Conservation (phyloP, 306 rosid species). For the Ochetophila trinervis region DNA sequence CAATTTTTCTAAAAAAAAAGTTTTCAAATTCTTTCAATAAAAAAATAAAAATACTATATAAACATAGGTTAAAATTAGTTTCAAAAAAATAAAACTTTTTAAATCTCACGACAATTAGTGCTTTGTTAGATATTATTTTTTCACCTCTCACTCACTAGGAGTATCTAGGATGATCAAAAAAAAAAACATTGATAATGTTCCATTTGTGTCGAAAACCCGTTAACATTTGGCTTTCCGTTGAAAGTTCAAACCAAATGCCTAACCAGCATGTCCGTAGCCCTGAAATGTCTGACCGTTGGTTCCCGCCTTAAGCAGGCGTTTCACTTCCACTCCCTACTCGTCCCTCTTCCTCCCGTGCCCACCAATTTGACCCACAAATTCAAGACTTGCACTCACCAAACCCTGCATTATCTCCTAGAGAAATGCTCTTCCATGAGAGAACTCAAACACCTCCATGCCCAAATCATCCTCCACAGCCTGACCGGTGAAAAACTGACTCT, state of each 20-base stretch:
- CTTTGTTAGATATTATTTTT: no score
- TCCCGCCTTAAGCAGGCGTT: conserved; percentile 35
- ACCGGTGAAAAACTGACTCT: conserved; percentile 38
- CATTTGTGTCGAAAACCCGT: conserved; percentile 1
- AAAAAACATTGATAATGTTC: no score
- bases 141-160: no score
- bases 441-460: conserved; percentile 63
- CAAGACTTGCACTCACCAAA: conserved; percentile 45
- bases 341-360: conserved; percentile 12
- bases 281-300: conserved; percentile 33
- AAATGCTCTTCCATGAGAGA: conserved; percentile 52
- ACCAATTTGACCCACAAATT: conserved; percentile 28
- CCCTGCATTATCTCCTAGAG: conserved; percentile 49
- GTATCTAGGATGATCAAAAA: no score
- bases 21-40: no score
- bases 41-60: no score
- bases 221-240: not conserved
- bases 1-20: no score
- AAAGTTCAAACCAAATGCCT: conserved; percentile 16
- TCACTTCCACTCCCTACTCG: conserved; percentile 16
- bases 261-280: conserved; percentile 26
- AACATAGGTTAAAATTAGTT: no score
- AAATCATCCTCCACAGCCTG: conserved; percentile 50
- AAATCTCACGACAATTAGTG: no score
- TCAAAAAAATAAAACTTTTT: no score